These are phyloP conservation scores for Melaleuca alternifolia DNA, from an alignment of 345 rosid genomes.

Conservation along the genomic window DNA sequence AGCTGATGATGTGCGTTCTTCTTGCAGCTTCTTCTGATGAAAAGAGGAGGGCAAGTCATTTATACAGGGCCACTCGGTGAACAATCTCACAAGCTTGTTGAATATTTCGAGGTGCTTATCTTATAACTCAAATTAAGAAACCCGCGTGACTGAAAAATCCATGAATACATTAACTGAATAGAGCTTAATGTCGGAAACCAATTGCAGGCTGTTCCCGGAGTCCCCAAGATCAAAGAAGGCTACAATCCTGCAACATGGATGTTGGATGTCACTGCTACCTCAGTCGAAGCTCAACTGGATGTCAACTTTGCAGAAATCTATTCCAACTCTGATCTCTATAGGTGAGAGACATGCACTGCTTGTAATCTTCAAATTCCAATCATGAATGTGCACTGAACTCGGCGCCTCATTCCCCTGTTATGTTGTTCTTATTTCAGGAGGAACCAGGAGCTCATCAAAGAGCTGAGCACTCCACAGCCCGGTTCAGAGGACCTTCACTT, in stretches of 20 bases:
- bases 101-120: neutral
- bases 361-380: neutral
- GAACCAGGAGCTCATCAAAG: constrained; percentile 17
- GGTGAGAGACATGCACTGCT: neutral
- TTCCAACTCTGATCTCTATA: constrained; percentile 19
- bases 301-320: constrained; percentile 25
- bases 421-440: constrained; percentile 3
- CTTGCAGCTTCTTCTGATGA: constrained; percentile 1
- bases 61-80: neutral
- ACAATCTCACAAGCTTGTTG: neutral
- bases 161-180: neutral
- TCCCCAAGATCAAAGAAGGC: constrained; percentile 21
- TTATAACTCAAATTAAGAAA: neutral
- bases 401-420: neutral
- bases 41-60: constrained; percentile 1
- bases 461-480: constrained; percentile 13
- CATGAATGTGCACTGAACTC: neutral
- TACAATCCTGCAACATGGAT: constrained; percentile 38
- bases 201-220: constrained; percentile 19
- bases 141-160: neutral
- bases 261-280: constrained; percentile 22
- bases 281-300: constrained; percentile 11
- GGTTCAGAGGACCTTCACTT: constrained; percentile 29
- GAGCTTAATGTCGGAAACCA: neutral
- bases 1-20: neutral